Evolutionary conservation across 805 yeast species (phyloP).

Genomic region (Cyberlindnera mrakii): DNA sequence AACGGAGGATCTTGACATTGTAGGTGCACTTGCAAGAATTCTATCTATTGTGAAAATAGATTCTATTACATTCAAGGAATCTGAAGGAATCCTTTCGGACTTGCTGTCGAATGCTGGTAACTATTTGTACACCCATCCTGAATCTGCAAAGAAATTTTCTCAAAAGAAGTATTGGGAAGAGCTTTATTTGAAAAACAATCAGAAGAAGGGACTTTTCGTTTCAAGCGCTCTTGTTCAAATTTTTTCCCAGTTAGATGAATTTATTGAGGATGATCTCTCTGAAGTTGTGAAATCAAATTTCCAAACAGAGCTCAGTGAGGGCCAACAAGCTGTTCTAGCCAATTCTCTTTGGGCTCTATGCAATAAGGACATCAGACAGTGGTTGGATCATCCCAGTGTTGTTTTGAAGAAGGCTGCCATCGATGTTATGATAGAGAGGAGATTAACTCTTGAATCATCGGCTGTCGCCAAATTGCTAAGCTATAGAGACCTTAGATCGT

Average conservation of each 20-base stretch:
- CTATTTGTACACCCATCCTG: constrained; percentile 23
- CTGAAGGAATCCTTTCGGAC: constrained; percentile 27
- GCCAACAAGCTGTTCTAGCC: constrained; percentile 21
- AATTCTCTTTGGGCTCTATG: constrained; percentile 22
- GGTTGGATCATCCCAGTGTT: not conserved
- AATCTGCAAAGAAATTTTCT: constrained; percentile 12
- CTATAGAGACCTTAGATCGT: not conserved
- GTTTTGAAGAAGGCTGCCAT: constrained; percentile 11
- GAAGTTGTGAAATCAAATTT: constrained; percentile 7
- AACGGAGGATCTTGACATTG: constrained; percentile 40
- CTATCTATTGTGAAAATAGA: constrained; percentile 25
- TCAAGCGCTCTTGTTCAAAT: constrained; percentile 32
- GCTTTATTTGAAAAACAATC: constrained; percentile 12
- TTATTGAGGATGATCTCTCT: constrained; percentile 13
- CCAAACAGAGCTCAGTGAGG: constrained; percentile 3
- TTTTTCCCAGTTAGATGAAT: constrained; percentile 25
- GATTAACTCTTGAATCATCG: constrained; percentile 9
- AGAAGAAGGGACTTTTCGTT: constrained; percentile 25
- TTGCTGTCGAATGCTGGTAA: constrained; percentile 42
- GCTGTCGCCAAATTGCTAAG: constrained; percentile 1
- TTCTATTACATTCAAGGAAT: constrained; percentile 13
- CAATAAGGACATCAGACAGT: constrained; percentile 10
- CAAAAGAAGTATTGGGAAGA: constrained; percentile 25
- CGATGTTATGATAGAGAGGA: constrained; percentile 11
- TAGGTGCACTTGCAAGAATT: constrained; percentile 38